Conservation (phyloP, 2,329 filamentous ascomycete species). For the Botrytis fragariae region DNA sequence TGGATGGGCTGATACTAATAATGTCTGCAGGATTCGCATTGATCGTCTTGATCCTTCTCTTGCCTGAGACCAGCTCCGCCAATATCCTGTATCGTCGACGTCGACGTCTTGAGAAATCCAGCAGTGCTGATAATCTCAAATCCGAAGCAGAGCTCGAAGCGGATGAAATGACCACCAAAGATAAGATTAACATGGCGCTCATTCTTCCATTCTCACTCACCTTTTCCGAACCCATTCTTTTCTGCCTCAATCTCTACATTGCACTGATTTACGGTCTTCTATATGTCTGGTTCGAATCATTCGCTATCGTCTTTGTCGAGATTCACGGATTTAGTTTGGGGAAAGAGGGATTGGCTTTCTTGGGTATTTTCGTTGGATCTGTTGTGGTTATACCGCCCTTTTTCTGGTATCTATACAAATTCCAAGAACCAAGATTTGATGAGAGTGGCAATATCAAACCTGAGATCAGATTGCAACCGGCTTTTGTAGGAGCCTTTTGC, state of each 20-base stretch:
- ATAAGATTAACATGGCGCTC: constrained; percentile 52
- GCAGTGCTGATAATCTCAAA: constrained; percentile 52
- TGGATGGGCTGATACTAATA: not conserved
- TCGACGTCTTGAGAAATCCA: constrained; percentile 55
- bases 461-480: constrained; percentile 54
- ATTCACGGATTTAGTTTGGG: constrained; percentile 60
- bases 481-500: constrained; percentile 50
- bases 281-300: constrained; percentile 63
- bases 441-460: constrained; percentile 49
- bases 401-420: constrained; percentile 49
- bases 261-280: constrained; percentile 61
- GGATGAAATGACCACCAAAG: constrained; percentile 47
- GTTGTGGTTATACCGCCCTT: constrained; percentile 50
- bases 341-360: constrained; percentile 57
- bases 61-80: constrained; percentile 60
- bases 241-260: constrained; percentile 61
- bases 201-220: constrained; percentile 58
- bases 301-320: constrained; percentile 56
- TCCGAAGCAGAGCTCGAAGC: constrained; percentile 62
- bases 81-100: constrained; percentile 62
- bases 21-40: constrained; percentile 45
- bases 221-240: constrained; percentile 58
- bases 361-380: constrained; percentile 52
- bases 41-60: constrained; percentile 55
- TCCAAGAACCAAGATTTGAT: constrained; percentile 48